These are phyloP conservation scores for Agastache rugosa DNA, from an alignment of 257 asterid genomes.

Conservation along the genomic window DNA sequence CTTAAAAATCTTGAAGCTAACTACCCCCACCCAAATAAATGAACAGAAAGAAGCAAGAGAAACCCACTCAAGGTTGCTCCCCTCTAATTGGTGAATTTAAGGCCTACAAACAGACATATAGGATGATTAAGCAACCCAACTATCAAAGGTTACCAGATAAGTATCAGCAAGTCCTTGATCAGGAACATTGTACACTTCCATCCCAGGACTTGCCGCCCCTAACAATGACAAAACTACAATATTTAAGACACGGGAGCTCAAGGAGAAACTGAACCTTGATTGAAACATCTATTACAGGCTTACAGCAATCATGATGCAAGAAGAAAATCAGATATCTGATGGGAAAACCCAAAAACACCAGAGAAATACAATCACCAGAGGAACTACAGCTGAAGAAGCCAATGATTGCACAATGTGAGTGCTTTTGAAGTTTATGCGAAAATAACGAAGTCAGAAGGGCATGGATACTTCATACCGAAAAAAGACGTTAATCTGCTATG, in stretches of 20 bases:
- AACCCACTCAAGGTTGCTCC: not conserved
- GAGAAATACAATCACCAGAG: not conserved
- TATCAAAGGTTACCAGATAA: conserved; percentile 52
- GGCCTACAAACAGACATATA: not conserved
- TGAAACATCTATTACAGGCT: conserved; percentile 1
- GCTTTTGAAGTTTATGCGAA: not conserved
- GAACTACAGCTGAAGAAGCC: not conserved
- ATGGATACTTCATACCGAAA: not conserved
- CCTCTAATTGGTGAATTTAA: not conserved
- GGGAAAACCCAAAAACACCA: conserved; percentile 19
- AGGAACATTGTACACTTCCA: conserved; percentile 68
- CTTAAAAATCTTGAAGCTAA: not conserved
- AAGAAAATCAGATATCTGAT: conserved; percentile 10
- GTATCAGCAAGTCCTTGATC: conserved; percentile 65
- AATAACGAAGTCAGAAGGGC: not conserved
- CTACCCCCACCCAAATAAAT: not conserved
- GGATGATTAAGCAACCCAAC: conserved; percentile 8
- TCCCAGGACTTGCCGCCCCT: conserved; percentile 66
- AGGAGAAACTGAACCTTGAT: conserved; percentile 4
- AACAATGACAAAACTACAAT: conserved; percentile 28
- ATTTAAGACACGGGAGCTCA: conserved; percentile 31
- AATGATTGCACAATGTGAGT: not conserved
- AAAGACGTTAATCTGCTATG: not conserved
- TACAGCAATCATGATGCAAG: not conserved
- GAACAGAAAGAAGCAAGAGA: conserved; percentile 17